Evolutionary conservation across 352 stramenopile genomes (phyloP).

Genomic region (Phytophthora pluvialis): DNA sequence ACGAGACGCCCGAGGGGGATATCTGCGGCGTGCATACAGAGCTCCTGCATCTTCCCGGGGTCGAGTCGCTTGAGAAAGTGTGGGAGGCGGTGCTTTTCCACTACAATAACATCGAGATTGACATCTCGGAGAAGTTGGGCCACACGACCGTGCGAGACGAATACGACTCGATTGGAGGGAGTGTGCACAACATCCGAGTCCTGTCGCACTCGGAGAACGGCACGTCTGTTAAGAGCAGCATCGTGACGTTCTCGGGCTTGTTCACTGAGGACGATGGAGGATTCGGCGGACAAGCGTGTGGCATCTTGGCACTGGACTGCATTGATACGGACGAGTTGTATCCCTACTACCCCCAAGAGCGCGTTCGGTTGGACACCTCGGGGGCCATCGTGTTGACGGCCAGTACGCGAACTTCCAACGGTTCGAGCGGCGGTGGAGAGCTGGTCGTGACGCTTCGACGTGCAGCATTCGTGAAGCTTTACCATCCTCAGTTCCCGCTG

Average conservation of each 20-base stretch:
- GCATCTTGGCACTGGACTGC: slow-evolving; percentile 28
- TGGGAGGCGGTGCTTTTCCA: slow-evolving; percentile 44
- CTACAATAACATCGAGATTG: slow-evolving; percentile 51
- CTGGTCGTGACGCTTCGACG: slow-evolving; percentile 41
- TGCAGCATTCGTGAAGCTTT: slow-evolving; percentile 29
- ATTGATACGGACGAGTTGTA: slow-evolving; percentile 38
- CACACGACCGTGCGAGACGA: slow-evolving; percentile 44
- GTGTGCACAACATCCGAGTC: slow-evolving; percentile 30
- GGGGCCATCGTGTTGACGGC: slow-evolving; percentile 26
- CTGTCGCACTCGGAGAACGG: slow-evolving; percentile 22
- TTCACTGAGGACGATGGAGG: slow-evolving; percentile 10
- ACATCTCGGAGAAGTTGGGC: slow-evolving; percentile 43
- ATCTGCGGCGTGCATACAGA: slow-evolving; percentile 35
- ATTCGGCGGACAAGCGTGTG: slow-evolving; percentile 18
- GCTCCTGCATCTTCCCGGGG: slow-evolving; percentile 32
- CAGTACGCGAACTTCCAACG: background rate
- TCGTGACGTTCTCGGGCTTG: slow-evolving; percentile 29
- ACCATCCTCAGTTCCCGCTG: slow-evolving; percentile 30
- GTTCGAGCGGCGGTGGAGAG: background rate
- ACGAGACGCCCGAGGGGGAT: slow-evolving; percentile 26
- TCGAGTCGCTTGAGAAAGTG: slow-evolving; percentile 37
- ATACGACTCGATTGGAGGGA: slow-evolving; percentile 36
- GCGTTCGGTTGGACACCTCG: slow-evolving; percentile 26
- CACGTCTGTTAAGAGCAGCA: slow-evolving; percentile 24
- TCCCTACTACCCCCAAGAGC: slow-evolving; percentile 22